phyloP scores from a whole-genome alignment of 2,329 filamentous ascomycete genomes.

The Neurospora sp. region DNA sequence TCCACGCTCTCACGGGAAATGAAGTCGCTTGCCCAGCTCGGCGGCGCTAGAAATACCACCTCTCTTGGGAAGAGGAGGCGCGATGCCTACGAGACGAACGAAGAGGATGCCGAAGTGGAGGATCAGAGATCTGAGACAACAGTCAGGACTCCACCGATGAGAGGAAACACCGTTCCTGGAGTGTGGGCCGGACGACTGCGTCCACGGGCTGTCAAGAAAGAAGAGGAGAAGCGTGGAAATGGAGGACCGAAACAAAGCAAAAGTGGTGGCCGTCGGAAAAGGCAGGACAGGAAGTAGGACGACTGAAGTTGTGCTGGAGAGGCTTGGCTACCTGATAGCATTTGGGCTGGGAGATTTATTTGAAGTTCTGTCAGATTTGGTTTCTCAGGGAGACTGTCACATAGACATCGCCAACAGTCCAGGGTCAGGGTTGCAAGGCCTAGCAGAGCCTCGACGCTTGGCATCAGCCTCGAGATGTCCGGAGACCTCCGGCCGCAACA shows the following conservation, averaged over 20 bases:
- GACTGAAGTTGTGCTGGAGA: neutral
- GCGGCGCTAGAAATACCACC: neutral
- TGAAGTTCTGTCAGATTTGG: neutral
- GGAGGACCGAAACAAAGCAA: neutral
- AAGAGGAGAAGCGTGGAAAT: neutral
- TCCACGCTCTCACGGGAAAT: neutral
- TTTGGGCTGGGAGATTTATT: no score
- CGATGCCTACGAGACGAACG: neutral
- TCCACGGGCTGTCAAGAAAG: neutral
- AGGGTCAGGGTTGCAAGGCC: no score
- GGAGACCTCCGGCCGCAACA: no score
- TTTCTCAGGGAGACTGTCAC: neutral
- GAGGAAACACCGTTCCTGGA: neutral
- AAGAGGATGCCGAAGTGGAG: neutral
- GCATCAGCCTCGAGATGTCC: no score
- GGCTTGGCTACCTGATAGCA: no score
- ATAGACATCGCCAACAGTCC: no score
- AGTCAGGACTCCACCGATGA: neutral
- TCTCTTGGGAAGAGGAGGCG: neutral
- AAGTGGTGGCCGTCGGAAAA: neutral
- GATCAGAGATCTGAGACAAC: rapidly evolving
- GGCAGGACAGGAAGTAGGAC: neutral
- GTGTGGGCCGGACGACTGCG: neutral
- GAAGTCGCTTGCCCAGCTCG: neutral
- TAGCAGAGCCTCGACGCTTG: no score